Evolutionary conservation across 2,329 filamentous ascomycete genomes (phyloP).

Genomic region (Xylaria sp.): DNA sequence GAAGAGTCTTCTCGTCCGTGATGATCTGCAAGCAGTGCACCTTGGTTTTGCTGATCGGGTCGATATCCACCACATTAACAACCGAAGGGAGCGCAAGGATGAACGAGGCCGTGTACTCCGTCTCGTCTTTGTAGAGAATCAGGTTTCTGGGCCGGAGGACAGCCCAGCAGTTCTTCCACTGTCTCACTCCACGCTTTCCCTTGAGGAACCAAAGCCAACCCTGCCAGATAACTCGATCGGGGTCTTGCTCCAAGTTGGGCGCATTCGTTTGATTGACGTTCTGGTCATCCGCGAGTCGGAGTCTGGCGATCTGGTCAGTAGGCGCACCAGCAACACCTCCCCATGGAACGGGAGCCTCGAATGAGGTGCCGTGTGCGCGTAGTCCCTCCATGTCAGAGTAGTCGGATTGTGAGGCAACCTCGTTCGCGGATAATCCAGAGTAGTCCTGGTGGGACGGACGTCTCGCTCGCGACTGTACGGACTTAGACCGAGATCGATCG

Average conservation of each 20-base stretch:
- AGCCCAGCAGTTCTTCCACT: slow-evolving; percentile 94
- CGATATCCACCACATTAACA: slow-evolving; percentile 87
- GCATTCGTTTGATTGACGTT: slow-evolving; percentile 62
- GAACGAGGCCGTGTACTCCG: slow-evolving; percentile 80
- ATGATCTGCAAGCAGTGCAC: slow-evolving; percentile 87
- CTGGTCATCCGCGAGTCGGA: slow-evolving; percentile 38
- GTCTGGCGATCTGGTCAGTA: slow-evolving; percentile 27
- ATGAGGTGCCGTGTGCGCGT: slow-evolving; percentile 45
- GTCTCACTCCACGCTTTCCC: slow-evolving; percentile 73
- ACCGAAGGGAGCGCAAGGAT: slow-evolving; percentile 74
- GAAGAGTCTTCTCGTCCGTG: slow-evolving; percentile 79
- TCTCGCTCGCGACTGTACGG: slow-evolving; percentile 33
- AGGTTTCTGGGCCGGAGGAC: slow-evolving; percentile 81
- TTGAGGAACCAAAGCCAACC: slow-evolving; percentile 83
- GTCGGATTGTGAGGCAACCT: slow-evolving; percentile 77
- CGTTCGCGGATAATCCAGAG: slow-evolving; percentile 58
- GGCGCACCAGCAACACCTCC: slow-evolving; percentile 32
- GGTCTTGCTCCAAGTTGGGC: slow-evolving; percentile 55
- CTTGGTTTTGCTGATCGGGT: slow-evolving; percentile 80
- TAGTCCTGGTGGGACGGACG: slow-evolving; percentile 61
- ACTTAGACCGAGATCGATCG: slow-evolving; percentile 36
- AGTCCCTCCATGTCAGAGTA: slow-evolving; percentile 66
- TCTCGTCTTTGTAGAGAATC: slow-evolving; percentile 86
- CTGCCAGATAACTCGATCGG: slow-evolving; percentile 89
- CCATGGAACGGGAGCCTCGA: slow-evolving; percentile 45